Evolutionary conservation across 768 basidiomycete genomes (phyloP).

Genomic region (Gloeostereum incarnatum): DNA sequence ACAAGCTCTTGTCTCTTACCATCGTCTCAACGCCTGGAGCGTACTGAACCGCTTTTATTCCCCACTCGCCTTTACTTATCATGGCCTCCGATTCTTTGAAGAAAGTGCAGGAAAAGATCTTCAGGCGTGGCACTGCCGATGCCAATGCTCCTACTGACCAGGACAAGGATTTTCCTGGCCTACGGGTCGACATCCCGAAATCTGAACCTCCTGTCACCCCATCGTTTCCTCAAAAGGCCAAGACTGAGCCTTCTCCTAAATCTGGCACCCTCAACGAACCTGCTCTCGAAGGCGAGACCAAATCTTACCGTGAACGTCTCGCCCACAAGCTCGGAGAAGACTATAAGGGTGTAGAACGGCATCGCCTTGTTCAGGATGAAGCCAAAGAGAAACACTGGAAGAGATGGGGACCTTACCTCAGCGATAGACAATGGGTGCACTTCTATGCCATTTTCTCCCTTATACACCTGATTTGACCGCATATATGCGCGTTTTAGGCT

Average conservation of each 20-base stretch:
- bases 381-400: slow-evolving; percentile 89
- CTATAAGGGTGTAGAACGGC: slow-evolving; percentile 77
- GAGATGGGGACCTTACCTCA: slow-evolving; percentile 96
- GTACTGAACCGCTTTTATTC: no score
- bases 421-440: slow-evolving; percentile 91
- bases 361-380: slow-evolving; percentile 79
- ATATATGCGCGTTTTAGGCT: slow-evolving; percentile 52
- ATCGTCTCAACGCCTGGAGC: no score
- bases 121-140: slow-evolving; percentile 29
- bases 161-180: slow-evolving; percentile 20
- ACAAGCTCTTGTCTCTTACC: no score
- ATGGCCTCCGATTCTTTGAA: no score
- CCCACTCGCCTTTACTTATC: no score
- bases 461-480: slow-evolving; percentile 9
- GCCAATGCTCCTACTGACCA: slow-evolving; percentile 8
- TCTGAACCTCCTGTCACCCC: slow-evolving; percentile 25
- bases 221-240: slow-evolving; percentile 36
- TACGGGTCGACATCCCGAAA: slow-evolving; percentile 70
- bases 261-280: slow-evolving; percentile 2
- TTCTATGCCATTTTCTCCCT: slow-evolving; percentile 1
- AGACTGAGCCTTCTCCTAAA: slow-evolving; percentile 25
- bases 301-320: slow-evolving; percentile 56
- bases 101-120: slow-evolving; percentile 69
- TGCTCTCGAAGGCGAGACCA: slow-evolving; percentile 7
- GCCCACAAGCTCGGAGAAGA: slow-evolving; percentile 51